These are phyloP conservation scores for Aspergillus amoenus DNA, from an alignment of 2,329 filamentous ascomycete genomes.

Conservation along the genomic window DNA sequence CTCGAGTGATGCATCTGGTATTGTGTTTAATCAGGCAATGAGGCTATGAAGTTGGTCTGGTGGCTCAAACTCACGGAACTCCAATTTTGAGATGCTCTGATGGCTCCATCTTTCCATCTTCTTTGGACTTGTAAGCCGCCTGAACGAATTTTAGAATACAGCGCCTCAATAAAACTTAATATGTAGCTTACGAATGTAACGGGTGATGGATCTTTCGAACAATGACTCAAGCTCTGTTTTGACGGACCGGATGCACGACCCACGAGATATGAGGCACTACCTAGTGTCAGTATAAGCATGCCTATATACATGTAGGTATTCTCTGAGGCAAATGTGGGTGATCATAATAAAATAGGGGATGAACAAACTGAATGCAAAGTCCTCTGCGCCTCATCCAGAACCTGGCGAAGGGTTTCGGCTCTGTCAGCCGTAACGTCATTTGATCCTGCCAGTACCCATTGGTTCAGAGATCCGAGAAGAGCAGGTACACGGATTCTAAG, in stretches of 20 bases:
- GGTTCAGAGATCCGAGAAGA: constrained; percentile 15
- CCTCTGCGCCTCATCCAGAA: constrained; percentile 9
- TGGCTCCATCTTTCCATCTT: constrained; percentile 9
- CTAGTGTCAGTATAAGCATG: constrained; percentile 1
- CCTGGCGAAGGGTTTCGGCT: constrained; percentile 14
- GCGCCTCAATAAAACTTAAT: neutral
- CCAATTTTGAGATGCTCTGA: constrained; percentile 12
- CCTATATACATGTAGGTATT: neutral
- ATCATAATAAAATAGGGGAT: neutral
- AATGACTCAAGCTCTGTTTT: neutral
- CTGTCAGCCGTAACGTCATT: constrained; percentile 13
- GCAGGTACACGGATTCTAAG: constrained; percentile 16
- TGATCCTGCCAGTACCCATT: constrained; percentile 18
- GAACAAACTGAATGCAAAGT: constrained; percentile 11
- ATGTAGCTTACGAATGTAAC: constrained; percentile 8
- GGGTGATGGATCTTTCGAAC: neutral
- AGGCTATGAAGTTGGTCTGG: neutral
- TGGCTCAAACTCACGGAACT: constrained; percentile 8
- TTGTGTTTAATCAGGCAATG: neutral
- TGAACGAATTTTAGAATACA: neutral
- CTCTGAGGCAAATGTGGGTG: neutral
- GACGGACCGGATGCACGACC: neutral
- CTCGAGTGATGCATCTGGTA: constrained; percentile 11
- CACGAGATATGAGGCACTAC: constrained; percentile 1
- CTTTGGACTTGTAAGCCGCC: neutral